phyloP scores from a whole-genome alignment of 345 rosid genomes.

The Syzygium aromaticum region DNA sequence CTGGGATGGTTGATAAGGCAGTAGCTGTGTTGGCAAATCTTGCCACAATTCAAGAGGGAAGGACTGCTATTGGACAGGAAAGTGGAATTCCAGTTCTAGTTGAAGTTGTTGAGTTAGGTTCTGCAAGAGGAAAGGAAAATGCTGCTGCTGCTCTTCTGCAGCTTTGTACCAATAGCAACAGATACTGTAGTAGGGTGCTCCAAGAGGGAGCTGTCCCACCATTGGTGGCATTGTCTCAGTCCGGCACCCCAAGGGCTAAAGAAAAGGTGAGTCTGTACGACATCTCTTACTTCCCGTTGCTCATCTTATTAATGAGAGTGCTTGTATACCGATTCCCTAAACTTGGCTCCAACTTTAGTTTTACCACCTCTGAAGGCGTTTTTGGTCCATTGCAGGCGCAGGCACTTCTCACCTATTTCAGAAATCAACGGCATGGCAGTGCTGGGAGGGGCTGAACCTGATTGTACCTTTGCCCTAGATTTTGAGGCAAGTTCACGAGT shows the following conservation, averaged over 20 bases:
- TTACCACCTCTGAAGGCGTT: background rate
- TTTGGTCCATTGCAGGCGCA: conserved; percentile 58
- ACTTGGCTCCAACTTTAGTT: background rate
- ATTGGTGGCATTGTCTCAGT: conserved; percentile 69
- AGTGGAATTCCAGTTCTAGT: conserved; percentile 75
- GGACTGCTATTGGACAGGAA: conserved; percentile 68
- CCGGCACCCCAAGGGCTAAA: conserved; percentile 87
- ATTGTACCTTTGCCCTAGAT: conserved; percentile 4
- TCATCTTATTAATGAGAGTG: background rate
- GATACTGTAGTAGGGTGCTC: conserved; percentile 58
- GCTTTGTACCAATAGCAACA: conserved; percentile 52
- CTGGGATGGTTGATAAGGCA: conserved; percentile 93
- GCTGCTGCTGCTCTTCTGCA: conserved; percentile 91
- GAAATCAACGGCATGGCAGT: conserved; percentile 68
- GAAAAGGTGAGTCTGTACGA: conserved; percentile 52
- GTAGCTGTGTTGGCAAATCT: conserved; percentile 92
- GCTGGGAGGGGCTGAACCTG: conserved; percentile 50
- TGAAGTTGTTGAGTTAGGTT: conserved; percentile 96
- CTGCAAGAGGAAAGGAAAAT: conserved; percentile 87
- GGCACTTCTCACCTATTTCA: conserved; percentile 65
- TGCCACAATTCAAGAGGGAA: conserved; percentile 71
- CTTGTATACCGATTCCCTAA: background rate
- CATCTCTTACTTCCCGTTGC: background rate
- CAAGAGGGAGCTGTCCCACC: conserved; percentile 97
- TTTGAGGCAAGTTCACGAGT: conserved; percentile 12